These are phyloP conservation scores for Collybia sordida DNA, from an alignment of 768 basidiomycete genomes.

Conservation along the genomic window DNA sequence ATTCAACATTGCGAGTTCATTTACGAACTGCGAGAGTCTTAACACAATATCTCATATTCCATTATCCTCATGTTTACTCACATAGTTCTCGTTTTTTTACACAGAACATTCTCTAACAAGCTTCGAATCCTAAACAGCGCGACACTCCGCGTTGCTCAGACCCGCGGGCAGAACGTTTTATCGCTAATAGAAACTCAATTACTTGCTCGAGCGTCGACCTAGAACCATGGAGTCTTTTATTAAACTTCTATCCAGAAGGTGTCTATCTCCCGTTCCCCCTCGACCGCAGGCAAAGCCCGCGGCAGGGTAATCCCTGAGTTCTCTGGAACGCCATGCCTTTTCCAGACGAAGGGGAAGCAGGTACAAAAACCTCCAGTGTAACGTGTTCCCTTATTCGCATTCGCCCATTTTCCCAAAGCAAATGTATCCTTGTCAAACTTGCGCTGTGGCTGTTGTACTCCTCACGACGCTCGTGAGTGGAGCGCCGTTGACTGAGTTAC, in stretches of 20 bases:
- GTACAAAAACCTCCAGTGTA: not conserved
- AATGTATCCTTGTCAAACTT: conserved; percentile 10
- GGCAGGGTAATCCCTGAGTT: not conserved
- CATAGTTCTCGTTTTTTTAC: too few species aligned
- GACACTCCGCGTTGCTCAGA: too few species aligned
- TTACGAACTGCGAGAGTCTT: too few species aligned
- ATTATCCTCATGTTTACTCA: too few species aligned
- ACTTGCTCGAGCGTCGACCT: not conserved
- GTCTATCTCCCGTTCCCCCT: not conserved
- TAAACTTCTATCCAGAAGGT: conserved; percentile 1
- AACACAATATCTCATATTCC: too few species aligned
- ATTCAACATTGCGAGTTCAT: too few species aligned
- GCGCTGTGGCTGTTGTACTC: conserved; percentile 12
- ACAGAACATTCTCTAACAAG: too few species aligned
- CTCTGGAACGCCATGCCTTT: not conserved
- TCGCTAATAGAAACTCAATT: not conserved
- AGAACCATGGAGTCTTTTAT: not conserved
- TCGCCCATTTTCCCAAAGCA: not conserved
- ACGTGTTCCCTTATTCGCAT: not conserved
- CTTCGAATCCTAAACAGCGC: too few species aligned
- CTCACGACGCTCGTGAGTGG: conserved; percentile 4
- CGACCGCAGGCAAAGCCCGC: conserved; percentile 1
- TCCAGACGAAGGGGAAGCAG: not conserved
- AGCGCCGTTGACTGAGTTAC: not conserved
- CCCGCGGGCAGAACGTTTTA: not conserved